Evolutionary conservation across 2,329 filamentous ascomycete species (phyloP).

Genomic region (Paecilomyces dactylethromorphus): DNA sequence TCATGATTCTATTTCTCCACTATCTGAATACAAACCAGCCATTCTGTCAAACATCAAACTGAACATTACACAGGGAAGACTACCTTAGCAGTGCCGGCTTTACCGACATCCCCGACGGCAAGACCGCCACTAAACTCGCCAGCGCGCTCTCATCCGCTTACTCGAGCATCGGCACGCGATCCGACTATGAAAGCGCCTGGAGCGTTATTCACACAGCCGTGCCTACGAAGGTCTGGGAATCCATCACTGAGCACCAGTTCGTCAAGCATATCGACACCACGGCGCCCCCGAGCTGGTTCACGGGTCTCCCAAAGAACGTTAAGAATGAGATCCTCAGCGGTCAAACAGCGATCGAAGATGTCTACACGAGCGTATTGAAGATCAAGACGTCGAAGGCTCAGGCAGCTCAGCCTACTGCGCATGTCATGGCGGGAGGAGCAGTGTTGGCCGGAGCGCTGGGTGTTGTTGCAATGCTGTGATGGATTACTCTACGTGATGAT

Average conservation of each 20-base stretch:
- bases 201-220: background rate
- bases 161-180: background rate
- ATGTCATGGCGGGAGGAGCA: background rate
- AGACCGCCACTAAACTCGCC: background rate
- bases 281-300: background rate
- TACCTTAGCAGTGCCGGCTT: background rate
- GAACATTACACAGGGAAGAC: background rate
- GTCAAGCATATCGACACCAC: background rate
- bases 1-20: background rate
- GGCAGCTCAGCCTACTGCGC: background rate
- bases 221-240: background rate
- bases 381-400: background rate
- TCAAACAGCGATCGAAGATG: background rate
- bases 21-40: no score
- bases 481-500: no score
- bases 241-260: background rate
- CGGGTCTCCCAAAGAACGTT: background rate
- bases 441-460: background rate
- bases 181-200: background rate
- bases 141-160: background rate
- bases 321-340: background rate
- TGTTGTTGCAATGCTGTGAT: background rate
- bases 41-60: background rate
- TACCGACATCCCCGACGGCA: background rate
- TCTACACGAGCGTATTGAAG: background rate